Conservation (phyloP, 495 filamentous ascomycete species). For the Penicillium cataractarum region DNA sequence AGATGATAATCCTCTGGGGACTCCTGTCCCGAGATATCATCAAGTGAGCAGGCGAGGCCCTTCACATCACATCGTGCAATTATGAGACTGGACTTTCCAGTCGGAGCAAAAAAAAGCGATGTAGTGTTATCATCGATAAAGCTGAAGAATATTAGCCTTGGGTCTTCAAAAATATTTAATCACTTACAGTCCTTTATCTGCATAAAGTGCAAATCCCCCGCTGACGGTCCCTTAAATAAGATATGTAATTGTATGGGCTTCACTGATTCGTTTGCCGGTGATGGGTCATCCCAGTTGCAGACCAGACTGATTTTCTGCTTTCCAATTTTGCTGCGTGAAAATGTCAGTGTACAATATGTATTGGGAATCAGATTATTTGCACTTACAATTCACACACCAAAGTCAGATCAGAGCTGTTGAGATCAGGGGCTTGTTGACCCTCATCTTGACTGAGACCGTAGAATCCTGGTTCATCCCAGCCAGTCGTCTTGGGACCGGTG, state of each 20-base stretch:
- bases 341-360: not conserved
- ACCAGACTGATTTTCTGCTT: constrained; percentile 7
- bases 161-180: too few relatives aligned
- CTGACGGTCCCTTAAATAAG: constrained; percentile 5
- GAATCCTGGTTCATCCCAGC: constrained; percentile 4
- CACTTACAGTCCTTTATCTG: not conserved
- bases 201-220: constrained; percentile 6
- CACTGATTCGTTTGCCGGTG: not conserved
- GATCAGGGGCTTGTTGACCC: constrained; percentile 8
- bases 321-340: not conserved
- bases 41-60: not conserved
- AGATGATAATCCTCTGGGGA: not conserved
- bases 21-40: not conserved
- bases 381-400: constrained; percentile 12
- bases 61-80: constrained; percentile 3
- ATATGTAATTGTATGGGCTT: not conserved
- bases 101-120: constrained; percentile 1
- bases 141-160: not conserved
- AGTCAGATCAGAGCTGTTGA: constrained; percentile 12
- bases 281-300: constrained; percentile 3
- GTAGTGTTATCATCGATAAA: not conserved
- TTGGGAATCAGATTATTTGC: not conserved
- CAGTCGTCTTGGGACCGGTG: constrained; percentile 1
- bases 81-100: not conserved
- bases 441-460: constrained; percentile 9